phyloP scores from a whole-genome alignment of 352 stramenopile genomes.

The Blastocystis sp. region DNA sequence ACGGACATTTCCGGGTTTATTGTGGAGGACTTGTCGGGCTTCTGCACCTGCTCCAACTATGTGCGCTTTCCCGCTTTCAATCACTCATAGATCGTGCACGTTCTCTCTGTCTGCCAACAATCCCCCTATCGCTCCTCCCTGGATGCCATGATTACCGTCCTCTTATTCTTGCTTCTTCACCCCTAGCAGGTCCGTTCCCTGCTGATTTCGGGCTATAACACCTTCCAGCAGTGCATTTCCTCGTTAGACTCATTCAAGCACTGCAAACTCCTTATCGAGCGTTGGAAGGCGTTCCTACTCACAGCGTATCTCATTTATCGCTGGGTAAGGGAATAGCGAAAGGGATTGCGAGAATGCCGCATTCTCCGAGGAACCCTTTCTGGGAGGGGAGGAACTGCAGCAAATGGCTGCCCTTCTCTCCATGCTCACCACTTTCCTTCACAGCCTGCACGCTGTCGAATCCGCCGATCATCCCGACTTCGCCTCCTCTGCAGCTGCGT shows the following conservation, averaged over 20 bases:
- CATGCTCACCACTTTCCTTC: not conserved
- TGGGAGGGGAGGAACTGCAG: not conserved
- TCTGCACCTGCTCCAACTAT: conserved; percentile 24
- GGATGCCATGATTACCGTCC: not conserved
- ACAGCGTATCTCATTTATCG: no score
- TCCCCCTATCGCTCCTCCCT: not conserved
- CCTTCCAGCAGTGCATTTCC: not conserved
- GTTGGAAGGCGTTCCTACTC: not conserved
- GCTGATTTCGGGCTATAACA: not conserved
- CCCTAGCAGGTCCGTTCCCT: not conserved
- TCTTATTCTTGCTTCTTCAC: not conserved
- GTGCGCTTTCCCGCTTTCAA: not conserved
- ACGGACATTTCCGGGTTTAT: conserved; percentile 37
- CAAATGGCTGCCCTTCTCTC: not conserved
- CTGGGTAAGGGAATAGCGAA: no score
- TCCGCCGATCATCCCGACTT: not conserved
- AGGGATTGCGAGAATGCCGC: not conserved
- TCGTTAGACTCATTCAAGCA: not conserved
- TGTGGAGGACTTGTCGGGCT: conserved; percentile 10
- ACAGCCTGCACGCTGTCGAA: not conserved
- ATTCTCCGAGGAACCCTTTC: no score
- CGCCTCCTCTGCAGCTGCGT: not conserved
- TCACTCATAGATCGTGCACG: not conserved
- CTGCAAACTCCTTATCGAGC: not conserved
- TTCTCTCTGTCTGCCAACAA: not conserved